Evolutionary conservation across 164 flowering plant species (phyloP), one percentile per base, ranked within the genome.

Genomic region (Berberis thunbergii): DNA sequence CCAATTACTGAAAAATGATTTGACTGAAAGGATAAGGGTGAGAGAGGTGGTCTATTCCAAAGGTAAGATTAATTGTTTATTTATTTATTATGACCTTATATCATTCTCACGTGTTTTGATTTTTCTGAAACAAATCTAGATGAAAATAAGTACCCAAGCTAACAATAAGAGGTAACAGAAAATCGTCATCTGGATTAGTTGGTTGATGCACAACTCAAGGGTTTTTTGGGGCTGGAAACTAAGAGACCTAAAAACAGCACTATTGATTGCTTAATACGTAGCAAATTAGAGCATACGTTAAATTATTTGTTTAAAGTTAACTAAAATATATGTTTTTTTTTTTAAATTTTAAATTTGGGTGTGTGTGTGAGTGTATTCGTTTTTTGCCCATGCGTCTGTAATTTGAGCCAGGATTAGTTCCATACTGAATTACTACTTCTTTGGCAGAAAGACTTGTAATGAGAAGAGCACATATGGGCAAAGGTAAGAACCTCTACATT

Each of bases 21-120:
- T 60, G 53, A 38, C 68, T 70, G 67, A 74, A 74, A 69, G 1
- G 63, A 54, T 59, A 64, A 64, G 60, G 64, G 49, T 61, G 67
- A 69, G 53, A 65, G 41, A 67, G 60, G 59, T 62, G 41, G n/a
- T 40, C 43, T 62, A 49, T 57, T 65, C n/a, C 64, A 60, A 63
- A 12, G 71, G 79, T 65, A 67, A 48, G 68, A 43, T 45, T 5
- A 49, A 52, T 52, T 12, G 7, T 10, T 52, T 10, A 52, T 6
- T 10, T 3, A 3, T 10, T 52, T 3, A 12, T 7, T 9, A 5
- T 48, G 5, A 9, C 5, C 3, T 11, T 52, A 52, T 52, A 3
- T 3, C 7, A 6, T 10, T 10, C 13, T 10, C 13, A 52, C n/a
- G 10, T 12, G 10, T 6, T 52, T 26, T 52, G 3, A 52, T 7